These are phyloP conservation scores for Gloeostereum incarnatum DNA, from an alignment of 768 basidiomycete genomes.

Conservation along the genomic window DNA sequence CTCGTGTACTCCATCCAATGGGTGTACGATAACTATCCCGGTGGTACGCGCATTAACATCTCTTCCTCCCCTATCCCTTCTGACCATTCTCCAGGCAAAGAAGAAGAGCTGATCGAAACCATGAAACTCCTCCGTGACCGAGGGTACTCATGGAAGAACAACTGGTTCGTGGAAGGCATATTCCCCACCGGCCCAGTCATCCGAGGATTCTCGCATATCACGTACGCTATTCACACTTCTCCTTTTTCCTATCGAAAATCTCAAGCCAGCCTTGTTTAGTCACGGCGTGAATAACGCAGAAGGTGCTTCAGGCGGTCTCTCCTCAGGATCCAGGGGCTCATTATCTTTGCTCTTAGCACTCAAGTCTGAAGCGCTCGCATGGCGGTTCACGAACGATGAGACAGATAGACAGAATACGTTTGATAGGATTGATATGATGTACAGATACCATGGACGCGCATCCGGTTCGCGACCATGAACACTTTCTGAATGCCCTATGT, in stretches of 20 bases:
- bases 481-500: too few species aligned
- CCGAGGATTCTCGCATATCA: slow-evolving; percentile 17
- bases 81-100: slow-evolving; percentile 16
- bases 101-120: slow-evolving; percentile 25
- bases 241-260: not conserved
- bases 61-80: not conserved
- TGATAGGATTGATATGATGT: slow-evolving; percentile 27
- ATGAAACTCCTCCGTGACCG: slow-evolving; percentile 29
- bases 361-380: slow-evolving; percentile 32
- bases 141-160: slow-evolving; percentile 31
- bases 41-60: slow-evolving; percentile 15
- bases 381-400: slow-evolving; percentile 27
- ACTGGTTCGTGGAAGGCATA: slow-evolving; percentile 25
- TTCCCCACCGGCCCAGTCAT: slow-evolving; percentile 23
- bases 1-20: slow-evolving; percentile 28
- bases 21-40: slow-evolving; percentile 29
- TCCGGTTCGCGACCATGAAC: too few species aligned
- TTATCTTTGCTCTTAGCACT: slow-evolving; percentile 17
- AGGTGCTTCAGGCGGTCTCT: slow-evolving; percentile 3
- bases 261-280: slow-evolving; percentile 9
- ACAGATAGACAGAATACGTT: slow-evolving; percentile 28
- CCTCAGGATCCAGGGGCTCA: too few species aligned
- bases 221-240: slow-evolving; percentile 13
- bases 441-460: slow-evolving; percentile 22
- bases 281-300: slow-evolving; percentile 34